Percentiles rank a stretch among this genome's conserved stretches.
Conservation (phyloP, 2,329 filamentous ascomycete species). For the Botrytis deweyae region DNA sequence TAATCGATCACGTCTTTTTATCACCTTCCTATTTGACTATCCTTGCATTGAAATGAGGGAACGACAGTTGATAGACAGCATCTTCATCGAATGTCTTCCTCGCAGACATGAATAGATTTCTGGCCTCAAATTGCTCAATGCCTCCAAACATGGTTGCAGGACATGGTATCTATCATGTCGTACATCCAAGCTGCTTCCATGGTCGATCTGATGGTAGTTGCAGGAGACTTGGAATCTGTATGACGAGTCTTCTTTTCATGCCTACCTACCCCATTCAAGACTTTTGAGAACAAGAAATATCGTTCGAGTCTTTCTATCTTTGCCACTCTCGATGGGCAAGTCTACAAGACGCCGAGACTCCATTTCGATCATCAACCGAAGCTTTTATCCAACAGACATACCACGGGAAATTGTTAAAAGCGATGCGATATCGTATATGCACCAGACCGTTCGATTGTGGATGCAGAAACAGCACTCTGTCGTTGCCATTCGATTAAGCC, state of each 20-base stretch:
- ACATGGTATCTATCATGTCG: background rate
- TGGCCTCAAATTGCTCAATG: background rate
- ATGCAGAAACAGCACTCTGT: background rate
- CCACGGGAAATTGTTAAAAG: background rate
- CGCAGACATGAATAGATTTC: background rate
- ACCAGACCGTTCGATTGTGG: background rate
- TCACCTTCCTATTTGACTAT: conserved; percentile 13
- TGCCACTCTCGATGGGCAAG: background rate
- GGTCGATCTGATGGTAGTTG: background rate
- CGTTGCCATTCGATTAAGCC: background rate
- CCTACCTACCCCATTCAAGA: background rate
- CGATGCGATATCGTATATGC: background rate
- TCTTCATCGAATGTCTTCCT: background rate
- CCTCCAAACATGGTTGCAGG: background rate
- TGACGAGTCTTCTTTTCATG: background rate
- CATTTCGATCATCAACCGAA: background rate
- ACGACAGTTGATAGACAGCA: background rate
- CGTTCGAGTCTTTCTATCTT: background rate
- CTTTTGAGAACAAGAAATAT: background rate
- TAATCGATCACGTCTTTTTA: background rate
- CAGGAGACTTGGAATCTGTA: background rate
- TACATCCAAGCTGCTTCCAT: background rate
- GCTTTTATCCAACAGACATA: background rate
- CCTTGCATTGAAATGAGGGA: background rate
- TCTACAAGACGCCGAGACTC: background rate